These are phyloP conservation scores for Ceratobasidium sp. DNA, from an alignment of 1,284 basidiomycete species.

Conservation along the genomic window DNA sequence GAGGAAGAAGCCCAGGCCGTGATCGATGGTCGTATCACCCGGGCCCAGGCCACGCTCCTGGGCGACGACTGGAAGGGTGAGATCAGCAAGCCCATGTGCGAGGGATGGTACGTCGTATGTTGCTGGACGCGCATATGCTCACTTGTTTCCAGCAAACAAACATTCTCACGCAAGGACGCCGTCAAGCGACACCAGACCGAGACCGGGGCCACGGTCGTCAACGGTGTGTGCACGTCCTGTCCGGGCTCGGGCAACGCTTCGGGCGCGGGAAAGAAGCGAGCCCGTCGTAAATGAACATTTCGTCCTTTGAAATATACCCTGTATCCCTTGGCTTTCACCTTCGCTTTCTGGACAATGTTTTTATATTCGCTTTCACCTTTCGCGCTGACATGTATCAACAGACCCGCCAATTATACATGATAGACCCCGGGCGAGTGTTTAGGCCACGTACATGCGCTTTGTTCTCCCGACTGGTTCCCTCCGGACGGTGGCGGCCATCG, in stretches of 20 bases:
- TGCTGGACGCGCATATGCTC: background rate
- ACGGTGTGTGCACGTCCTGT: conserved; percentile 23
- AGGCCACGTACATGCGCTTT: background rate
- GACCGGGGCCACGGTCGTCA: conserved; percentile 16
- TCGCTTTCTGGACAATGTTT: background rate
- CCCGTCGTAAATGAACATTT: conserved; percentile 31
- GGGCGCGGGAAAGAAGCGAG: conserved; percentile 24
- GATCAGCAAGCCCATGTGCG: conserved; percentile 30
- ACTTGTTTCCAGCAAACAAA: conserved; percentile 6
- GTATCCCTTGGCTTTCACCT: background rate
- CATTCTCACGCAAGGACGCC: conserved; percentile 27
- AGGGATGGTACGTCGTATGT: conserved; percentile 4
- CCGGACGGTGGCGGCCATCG: background rate
- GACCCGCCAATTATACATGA: background rate
- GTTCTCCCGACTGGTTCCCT: background rate
- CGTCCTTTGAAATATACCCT: background rate
- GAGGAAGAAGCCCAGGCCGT: conserved; percentile 34
- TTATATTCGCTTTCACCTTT: background rate
- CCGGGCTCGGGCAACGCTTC: conserved; percentile 24
- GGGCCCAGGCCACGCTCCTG: background rate
- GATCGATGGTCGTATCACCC: conserved; percentile 8
- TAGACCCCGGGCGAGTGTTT: background rate
- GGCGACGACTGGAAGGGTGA: conserved; percentile 26
- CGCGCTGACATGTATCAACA: background rate
- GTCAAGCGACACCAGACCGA: conserved; percentile 31